Base-by-base conservation (phyloP, 768 basidiomycete genomes). In the Psilocybe cubensis region DNA sequence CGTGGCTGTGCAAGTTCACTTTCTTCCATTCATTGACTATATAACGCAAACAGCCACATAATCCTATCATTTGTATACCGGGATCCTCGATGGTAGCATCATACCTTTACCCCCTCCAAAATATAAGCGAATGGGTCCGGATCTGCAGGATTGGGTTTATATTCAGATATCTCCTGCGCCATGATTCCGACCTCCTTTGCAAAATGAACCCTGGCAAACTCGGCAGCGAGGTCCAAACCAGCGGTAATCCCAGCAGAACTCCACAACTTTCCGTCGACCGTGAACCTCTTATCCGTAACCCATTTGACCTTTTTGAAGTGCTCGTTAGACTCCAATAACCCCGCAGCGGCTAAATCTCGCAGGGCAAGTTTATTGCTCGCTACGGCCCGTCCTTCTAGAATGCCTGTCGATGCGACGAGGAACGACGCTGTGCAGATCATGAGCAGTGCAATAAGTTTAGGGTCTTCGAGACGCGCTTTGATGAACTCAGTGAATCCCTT, bases 221-320 rank as follows among this genome's bases (percentile, higher is more conserved):
- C 71, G 17, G 66, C 69, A 28, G 63, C 66, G 18, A 72, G 62
- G 41, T 72, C 71, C 28, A 72, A 42, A 2, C 69, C 69, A 9
- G 69, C 59, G 0, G 68, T 72, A 11, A 68, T 52, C 9, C 69
- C 70, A 18, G 61, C 69, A 0, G 65, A 61, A 25, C 67, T 70
- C 69, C 69, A 70, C 3, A 70, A 57, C 57, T 69, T 69, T 18
- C 68, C 67, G 38, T 72, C 71, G 3, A 66, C 55, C 21, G 63
- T 62, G 65, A 68, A 72, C 46, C 68, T 46, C 27, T 62, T 57
- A 52, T 72, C 67, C 18, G 64, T 63, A 10, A 72, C 62, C 71
- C 69, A 70, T 5, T 64, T 69, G 14, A 72, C 69, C 12, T 68
- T 66, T 51, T 58, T 65, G 38, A 59, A 61, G 31, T 33, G 8